Evolutionary conservation across 2,329 filamentous ascomycete genomes (phyloP).

Genomic region (Colletotrichum sp.): DNA sequence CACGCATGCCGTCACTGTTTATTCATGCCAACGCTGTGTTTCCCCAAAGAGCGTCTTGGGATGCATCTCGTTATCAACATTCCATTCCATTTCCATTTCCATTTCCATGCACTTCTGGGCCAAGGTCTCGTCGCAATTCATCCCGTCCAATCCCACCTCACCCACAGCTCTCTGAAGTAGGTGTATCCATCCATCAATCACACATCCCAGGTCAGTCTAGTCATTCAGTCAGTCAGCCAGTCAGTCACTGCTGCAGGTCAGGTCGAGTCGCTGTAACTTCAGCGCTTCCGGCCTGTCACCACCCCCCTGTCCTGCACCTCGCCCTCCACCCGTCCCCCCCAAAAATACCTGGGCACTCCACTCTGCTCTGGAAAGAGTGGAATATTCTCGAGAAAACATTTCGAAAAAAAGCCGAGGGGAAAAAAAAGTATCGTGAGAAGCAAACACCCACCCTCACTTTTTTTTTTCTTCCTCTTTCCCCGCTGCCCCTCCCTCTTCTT

Average conservation of each 20-base stretch:
- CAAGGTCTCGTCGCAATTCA: neutral
- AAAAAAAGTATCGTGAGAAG: neutral
- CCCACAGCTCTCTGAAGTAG: no score
- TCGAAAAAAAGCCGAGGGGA: neutral
- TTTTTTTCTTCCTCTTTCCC: neutral
- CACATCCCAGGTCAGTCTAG: neutral
- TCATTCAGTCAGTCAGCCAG: neutral
- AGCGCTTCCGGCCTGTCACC: neutral
- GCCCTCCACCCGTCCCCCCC: neutral
- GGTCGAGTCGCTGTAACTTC: neutral
- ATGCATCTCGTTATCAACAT: neutral
- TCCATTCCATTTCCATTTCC: neutral
- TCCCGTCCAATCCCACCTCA: neutral
- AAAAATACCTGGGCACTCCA: neutral
- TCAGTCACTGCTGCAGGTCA: neutral
- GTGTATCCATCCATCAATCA: neutral
- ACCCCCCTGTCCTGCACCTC: neutral
- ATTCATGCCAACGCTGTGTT: neutral
- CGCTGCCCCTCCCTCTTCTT: neutral
- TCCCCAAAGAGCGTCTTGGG: neutral
- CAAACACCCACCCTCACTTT: neutral
- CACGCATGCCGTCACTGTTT: neutral
- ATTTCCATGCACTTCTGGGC: neutral
- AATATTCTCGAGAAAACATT: conserved; percentile 19
- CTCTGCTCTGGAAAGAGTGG: neutral